Evolutionary conservation across 345 rosid genomes (phyloP), one percentile per base, ranked within the genome.

Genomic region (Pseudoturritis turrita): DNA sequence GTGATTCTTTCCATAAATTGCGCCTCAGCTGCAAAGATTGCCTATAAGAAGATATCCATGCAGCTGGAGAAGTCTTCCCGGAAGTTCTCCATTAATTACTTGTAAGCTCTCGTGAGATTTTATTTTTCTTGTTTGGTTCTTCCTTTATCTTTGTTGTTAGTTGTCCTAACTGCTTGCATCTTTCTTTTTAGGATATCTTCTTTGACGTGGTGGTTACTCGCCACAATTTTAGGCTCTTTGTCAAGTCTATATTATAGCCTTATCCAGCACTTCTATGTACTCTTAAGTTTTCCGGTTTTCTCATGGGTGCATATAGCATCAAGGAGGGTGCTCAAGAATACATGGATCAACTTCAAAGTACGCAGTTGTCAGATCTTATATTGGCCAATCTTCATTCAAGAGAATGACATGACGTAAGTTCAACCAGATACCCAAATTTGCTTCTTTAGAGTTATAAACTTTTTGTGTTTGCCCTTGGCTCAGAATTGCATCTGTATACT

Each of bases 351-450:
- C 76, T 63, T 91, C 70, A 84, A 66, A 65, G 40, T 86, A 59
- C 84, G 87, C 66, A 81, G 84, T 71, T 77, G 79, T 80, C 96
- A 91, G 85, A 84, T 91, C 75, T 78, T 86, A 62, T 84, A 89
- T 78, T 95, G 99, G 99, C 90, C 96, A 6, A 59, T 88, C 63
- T 67, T 87, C 75, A 93, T 88, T 72, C 83, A 79, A 45, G 84
- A 86, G 59, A 82, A 76, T 67, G 82, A 85, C 60, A 62, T 58
- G 64, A 87, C 88, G 99, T 95, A 79, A 82, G 72, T 28, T 60
- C 29, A 53, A 61, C 12, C 36, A 43, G 21, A 73, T 44, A 13
- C 14, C 41, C 14, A 35, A 14, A 49, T n/a, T n/a, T n/a, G n/a
- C n/a, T n/a, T n/a, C n/a, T 45, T 33, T 28, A 28, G 22, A 22